phyloP scores from a whole-genome alignment of 768 basidiomycete species.

The Rhizopogon vesiculosus region DNA sequence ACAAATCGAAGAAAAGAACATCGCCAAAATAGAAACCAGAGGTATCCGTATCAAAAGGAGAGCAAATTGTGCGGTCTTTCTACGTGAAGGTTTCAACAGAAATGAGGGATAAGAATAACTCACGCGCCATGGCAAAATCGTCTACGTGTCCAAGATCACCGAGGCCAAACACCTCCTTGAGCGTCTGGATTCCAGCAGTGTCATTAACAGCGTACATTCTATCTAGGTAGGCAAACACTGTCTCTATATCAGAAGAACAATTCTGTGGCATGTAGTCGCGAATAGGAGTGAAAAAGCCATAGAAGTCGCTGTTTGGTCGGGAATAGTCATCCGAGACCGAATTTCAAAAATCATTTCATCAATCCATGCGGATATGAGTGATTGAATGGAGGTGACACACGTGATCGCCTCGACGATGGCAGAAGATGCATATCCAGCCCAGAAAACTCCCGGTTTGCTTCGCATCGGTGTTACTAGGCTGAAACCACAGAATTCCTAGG shows the following conservation, averaged over 20 bases:
- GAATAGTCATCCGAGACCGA: background rate
- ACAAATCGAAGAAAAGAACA: background rate
- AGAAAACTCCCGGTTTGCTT: conserved; percentile 36
- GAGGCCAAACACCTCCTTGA: conserved; percentile 61
- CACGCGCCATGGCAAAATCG: conserved; percentile 58
- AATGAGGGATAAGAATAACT: conserved; percentile 9
- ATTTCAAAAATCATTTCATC: background rate
- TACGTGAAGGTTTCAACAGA: background rate
- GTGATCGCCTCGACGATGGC: conserved; percentile 41
- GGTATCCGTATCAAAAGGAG: background rate
- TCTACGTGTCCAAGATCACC: conserved; percentile 53
- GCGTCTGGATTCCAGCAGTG: conserved; percentile 43
- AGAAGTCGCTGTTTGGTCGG: conserved; percentile 11
- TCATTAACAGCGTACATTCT: conserved; percentile 44
- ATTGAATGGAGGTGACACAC: conserved; percentile 19
- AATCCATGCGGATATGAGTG: background rate
- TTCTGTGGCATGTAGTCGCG: conserved; percentile 64
- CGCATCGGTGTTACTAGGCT: conserved; percentile 3
- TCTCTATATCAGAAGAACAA: conserved; percentile 69
- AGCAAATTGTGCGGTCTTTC: background rate
- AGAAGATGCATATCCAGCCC: conserved; percentile 41
- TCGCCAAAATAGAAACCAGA: background rate
- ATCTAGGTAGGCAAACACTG: conserved; percentile 60
- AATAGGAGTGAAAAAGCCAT: conserved; percentile 63
- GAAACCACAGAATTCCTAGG: background rate